Evolutionary conservation across 2,329 filamentous ascomycete species (phyloP).

Genomic region (Colletotrichum sp.): DNA sequence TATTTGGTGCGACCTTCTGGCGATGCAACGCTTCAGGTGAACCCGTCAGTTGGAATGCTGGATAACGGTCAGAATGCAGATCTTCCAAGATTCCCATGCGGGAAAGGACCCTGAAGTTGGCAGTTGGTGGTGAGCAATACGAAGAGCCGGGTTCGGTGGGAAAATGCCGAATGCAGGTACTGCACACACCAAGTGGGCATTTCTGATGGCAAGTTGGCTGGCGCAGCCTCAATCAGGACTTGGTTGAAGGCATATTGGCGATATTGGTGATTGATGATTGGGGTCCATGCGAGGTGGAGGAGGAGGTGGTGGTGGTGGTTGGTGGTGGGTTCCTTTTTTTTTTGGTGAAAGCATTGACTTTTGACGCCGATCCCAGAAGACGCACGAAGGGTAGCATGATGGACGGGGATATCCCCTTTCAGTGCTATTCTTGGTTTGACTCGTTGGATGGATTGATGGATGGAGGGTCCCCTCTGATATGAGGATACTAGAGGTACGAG

Average conservation of each 20-base stretch:
- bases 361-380: not conserved
- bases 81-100: conserved; percentile 20
- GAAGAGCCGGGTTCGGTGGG: not conserved
- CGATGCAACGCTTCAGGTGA: conserved; percentile 21
- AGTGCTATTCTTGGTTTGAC: not conserved
- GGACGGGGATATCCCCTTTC: not conserved
- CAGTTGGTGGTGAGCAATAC: conserved; percentile 9
- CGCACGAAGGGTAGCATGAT: not conserved
- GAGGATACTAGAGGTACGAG: conserved; percentile 3
- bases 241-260: not conserved
- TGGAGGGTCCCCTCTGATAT: not conserved
- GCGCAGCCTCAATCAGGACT: not conserved
- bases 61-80: conserved; percentile 8
- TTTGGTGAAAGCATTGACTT: not conserved
- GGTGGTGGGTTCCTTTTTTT: not conserved
- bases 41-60: conserved; percentile 10
- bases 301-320: not conserved
- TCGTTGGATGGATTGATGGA: not conserved
- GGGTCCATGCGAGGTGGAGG: not conserved
- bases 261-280: not conserved
- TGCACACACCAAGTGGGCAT: not conserved
- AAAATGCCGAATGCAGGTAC: conserved; percentile 19
- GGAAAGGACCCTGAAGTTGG: conserved; percentile 11
- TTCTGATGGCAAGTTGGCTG: not conserved
- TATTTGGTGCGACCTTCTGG: not conserved